These are phyloP conservation scores for Trichoderma brevicompactum DNA, from an alignment of 2,329 filamentous ascomycete genomes.

Conservation along the genomic window DNA sequence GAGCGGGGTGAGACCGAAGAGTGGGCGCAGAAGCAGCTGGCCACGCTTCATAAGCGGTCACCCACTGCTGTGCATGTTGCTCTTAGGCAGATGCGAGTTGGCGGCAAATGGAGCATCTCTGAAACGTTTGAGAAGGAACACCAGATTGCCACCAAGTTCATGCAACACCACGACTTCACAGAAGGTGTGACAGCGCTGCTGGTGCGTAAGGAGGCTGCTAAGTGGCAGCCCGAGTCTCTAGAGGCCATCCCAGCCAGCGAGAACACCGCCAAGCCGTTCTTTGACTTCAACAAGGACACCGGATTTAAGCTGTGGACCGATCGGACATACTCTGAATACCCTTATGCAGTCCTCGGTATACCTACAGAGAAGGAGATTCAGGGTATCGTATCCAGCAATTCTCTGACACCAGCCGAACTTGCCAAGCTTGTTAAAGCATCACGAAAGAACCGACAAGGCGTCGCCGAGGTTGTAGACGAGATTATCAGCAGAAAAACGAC, in stretches of 20 bases:
- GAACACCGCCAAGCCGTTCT: conserved; percentile 69
- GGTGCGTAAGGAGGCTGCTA: conserved; percentile 69
- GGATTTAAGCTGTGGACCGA: conserved; percentile 65
- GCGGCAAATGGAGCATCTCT: conserved; percentile 75
- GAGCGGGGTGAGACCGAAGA: conserved; percentile 57
- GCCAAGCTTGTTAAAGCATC: conserved; percentile 64
- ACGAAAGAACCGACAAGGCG: conserved; percentile 68
- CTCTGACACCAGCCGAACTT: conserved; percentile 59
- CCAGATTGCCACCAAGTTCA: conserved; percentile 83
- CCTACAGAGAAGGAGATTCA: conserved; percentile 70
- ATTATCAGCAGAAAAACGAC: conserved; percentile 67
- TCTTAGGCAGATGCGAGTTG: conserved; percentile 79
- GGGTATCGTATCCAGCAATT: conserved; percentile 47
- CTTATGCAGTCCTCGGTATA: conserved; percentile 69
- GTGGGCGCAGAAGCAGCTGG: conserved; percentile 80
- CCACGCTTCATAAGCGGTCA: conserved; percentile 76
- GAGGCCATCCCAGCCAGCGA: conserved; percentile 64
- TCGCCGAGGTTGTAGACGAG: conserved; percentile 69
- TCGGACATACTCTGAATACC: conserved; percentile 72
- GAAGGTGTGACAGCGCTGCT: conserved; percentile 87
- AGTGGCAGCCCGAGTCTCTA: conserved; percentile 77
- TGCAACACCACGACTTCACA: conserved; percentile 87
- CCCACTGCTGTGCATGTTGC: conserved; percentile 87
- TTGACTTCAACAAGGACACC: conserved; percentile 53
- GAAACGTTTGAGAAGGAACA: conserved; percentile 87